Percentiles rank a stretch among this genome's conserved stretches.
Evolutionary conservation across 2,329 filamentous ascomycete species (phyloP).

Genomic region (Colletotrichum sp.): DNA sequence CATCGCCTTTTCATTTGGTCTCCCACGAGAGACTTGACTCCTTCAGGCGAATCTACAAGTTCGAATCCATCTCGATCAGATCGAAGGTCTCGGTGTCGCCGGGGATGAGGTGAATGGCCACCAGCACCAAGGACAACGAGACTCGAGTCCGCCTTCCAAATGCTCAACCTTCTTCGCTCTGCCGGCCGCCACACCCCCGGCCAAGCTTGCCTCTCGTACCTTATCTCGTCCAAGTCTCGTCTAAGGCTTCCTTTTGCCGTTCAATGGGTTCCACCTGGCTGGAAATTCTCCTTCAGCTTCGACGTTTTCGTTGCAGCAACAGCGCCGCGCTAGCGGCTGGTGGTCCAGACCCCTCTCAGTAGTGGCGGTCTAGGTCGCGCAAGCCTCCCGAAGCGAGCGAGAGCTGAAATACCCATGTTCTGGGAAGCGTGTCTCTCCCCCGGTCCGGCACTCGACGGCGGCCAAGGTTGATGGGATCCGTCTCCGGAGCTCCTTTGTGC

Average conservation of each 20-base stretch:
- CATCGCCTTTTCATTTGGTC: background rate
- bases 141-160: background rate
- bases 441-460: background rate
- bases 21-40: background rate
- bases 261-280: background rate
- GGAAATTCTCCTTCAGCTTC: conserved; percentile 1
- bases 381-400: background rate
- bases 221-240: background rate
- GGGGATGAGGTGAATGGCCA: background rate
- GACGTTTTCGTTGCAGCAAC: conserved; percentile 6
- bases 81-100: background rate
- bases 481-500: conserved; percentile 8
- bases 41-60: background rate
- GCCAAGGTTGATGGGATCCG: background rate
- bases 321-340: background rate
- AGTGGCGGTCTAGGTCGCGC: background rate
- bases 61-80: background rate
- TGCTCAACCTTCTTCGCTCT: background rate
- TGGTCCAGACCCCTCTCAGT: background rate
- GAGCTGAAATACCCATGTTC: background rate
- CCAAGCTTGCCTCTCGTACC: background rate
- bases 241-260: conserved; percentile 2
- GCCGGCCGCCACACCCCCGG: background rate
- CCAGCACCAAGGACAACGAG: background rate
- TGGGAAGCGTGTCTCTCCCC: background rate